Base-by-base conservation (phyloP, 306 rosid species). In the Quercus glauca region DNA sequence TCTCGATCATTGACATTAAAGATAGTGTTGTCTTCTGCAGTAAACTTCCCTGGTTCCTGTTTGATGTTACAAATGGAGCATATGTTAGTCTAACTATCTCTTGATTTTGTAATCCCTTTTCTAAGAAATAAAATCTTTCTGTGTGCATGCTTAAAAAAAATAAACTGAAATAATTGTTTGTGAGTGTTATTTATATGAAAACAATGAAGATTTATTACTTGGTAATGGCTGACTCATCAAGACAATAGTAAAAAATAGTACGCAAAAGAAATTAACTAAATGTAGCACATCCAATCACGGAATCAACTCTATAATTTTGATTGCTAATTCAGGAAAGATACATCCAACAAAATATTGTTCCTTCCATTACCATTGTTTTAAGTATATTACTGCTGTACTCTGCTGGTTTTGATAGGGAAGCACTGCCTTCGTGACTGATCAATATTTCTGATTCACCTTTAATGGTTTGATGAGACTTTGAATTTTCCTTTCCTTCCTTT, bases 41-140 rank as follows among this genome's bases (percentile, higher is more conserved):
- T 58, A 43, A 49, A 55, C 71, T 71, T 82, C 73, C 68, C 73
- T 0, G 19, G 78, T 28, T 74, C 87, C 91, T 91, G 63, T 10
- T 75, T 41, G 71, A 64, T 63, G 18, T 75, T 75, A 81, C 37
- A 64, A 41, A 64, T 74, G 29, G 49, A 6, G 20, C 7, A 12
- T 25, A 33, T 56, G 15, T 64, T 51, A 78, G 53, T 70, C 25
- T 5, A 59, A 53, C 4, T 53, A 64, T 13, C 10, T 56, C 19
- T 25, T 74, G 20, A 0, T 41, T n/a, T 20, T 55, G 8, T 35
- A 53, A 6, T 51, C 17, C 12, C 12, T 8, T 8, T 41, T 41
- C 45, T 41, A 41, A 8, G 58, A 37, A 75, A 59, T 20, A 53
- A 31, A 4, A 45, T 56, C 53, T 49, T 12, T 49, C 17, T 41